A percentile compares a stretch with the other conserved stretches of the same genome.
These are phyloP conservation scores for Gaeumannomyces tritici DNA, from an alignment of 2,329 filamentous ascomycete genomes.

Conservation along the genomic window DNA sequence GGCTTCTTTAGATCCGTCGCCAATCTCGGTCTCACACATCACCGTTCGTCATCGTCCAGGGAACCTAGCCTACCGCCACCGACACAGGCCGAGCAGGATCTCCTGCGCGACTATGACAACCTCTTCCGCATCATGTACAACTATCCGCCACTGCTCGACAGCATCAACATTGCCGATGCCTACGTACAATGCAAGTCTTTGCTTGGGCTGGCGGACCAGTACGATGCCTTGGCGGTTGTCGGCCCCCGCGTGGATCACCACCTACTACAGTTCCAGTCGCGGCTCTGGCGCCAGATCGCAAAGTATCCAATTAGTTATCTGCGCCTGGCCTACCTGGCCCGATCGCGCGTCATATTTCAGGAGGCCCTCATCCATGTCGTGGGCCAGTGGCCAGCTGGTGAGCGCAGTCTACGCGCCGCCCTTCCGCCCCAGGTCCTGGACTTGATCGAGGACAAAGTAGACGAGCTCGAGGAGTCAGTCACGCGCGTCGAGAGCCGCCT, in stretches of 20 bases:
- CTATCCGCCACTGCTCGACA: conserved; percentile 71
- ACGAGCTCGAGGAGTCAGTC: conserved; percentile 79
- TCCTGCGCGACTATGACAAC: conserved; percentile 89
- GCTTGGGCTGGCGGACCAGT: conserved; percentile 83
- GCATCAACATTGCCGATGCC: conserved; percentile 80
- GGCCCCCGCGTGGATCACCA: conserved; percentile 90
- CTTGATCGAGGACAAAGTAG: conserved; percentile 89
- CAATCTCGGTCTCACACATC: conserved; percentile 51
- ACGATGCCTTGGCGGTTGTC: conserved; percentile 80
- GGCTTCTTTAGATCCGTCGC: conserved; percentile 83
- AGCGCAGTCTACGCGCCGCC: conserved; percentile 64
- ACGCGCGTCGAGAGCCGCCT: conserved; percentile 70
- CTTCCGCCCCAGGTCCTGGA: conserved; percentile 73
- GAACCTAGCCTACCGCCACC: conserved; percentile 25
- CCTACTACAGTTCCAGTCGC: conserved; percentile 79
- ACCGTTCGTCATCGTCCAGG: conserved; percentile 28
- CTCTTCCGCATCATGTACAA: conserved; percentile 96
- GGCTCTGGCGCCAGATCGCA: conserved; percentile 91
- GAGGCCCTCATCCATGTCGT: conserved; percentile 91
- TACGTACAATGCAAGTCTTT: conserved; percentile 93
- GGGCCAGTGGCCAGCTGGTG: conserved; percentile 80
- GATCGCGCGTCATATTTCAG: conserved; percentile 73
- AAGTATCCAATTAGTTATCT: conserved; percentile 93
- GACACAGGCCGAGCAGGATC: conserved; percentile 58
- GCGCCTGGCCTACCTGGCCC: conserved; percentile 77